Evolutionary conservation across 1,284 basidiomycete species (phyloP), one percentile per base, ranked within the genome.

Genomic region (Albatrellus sp.): DNA sequence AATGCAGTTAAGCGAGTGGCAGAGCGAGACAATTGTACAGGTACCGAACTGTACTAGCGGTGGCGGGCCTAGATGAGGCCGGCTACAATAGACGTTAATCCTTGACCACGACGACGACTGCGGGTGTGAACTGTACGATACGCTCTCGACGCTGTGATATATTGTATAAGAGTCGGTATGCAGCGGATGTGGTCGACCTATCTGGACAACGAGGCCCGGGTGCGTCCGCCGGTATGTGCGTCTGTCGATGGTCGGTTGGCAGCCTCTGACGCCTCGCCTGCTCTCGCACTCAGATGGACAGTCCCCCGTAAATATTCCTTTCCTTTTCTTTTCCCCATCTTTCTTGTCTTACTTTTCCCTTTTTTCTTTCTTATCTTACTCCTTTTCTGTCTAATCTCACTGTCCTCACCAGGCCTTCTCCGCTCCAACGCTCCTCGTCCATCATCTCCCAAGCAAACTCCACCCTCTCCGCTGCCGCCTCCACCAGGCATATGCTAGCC

Each of bases 131-230:
- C 7, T 24, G 24, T 24, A 24, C 24, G 24, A 24, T 24, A 24
- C 24, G 24, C n/a, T n/a, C n/a, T n/a, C n/a, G n/a, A n/a, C n/a
- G n/a, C 7, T 24, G 24, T 24, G 3, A 4, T 24, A 24, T 24
- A 24, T 7, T 24, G 24, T 24, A 24, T 7, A 24, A 7, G 7
- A n/a, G n/a, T n/a, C n/a, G n/a, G 3, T 16, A 72, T 73, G 70
- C 68, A 72, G 52, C 62, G 70, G 31, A 59, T 69, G 47, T 72
- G 71, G 71, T 72, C 69, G 31, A 67, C 65, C 7, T 73, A 72
- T 53, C 66, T 73, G 10, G 42, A 8, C 17, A 24, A 16, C 16
- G 48, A 37, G 36, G 42, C 51, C 28, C 37, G 49, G 43, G 51
- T 35, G 36, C 45, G 48, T 20, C 48, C 42, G 36, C 40, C 43